Percentiles rank a stretch among this genome's conserved stretches.
Conservation (phyloP, 768 basidiomycete genomes). For the Leccinum broughii region DNA sequence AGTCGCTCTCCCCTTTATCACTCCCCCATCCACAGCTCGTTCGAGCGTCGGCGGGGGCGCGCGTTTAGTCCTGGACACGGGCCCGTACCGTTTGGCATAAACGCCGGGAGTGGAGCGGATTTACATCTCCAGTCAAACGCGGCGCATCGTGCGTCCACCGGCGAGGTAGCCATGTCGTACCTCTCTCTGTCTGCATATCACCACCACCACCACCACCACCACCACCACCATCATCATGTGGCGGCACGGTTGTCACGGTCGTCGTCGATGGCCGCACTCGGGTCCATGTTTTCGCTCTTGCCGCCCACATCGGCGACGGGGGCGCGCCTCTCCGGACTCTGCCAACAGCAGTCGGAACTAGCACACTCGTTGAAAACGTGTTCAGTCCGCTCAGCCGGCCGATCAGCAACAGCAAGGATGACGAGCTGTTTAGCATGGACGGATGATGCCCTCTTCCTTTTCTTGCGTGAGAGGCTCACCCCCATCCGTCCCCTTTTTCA, state of each 20-base stretch:
- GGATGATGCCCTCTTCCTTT: constrained; percentile 27
- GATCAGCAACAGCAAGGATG: constrained; percentile 48
- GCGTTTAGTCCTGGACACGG: constrained; percentile 35
- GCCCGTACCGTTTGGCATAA: constrained; percentile 32
- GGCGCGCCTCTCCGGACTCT: constrained; percentile 26
- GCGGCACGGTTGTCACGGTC: not conserved
- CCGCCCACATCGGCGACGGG: constrained; percentile 14
- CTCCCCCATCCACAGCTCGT: too few relatives aligned
- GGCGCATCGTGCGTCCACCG: constrained; percentile 11
- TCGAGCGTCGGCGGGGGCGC: constrained; percentile 22
- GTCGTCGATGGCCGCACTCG: too few relatives aligned
- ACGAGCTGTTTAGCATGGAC: constrained; percentile 76
- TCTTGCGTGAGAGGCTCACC: not conserved
- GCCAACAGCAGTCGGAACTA: constrained; percentile 32
- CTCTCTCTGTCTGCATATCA: constrained; percentile 28
- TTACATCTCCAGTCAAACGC: constrained; percentile 32
- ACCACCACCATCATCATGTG: constrained; percentile 22
- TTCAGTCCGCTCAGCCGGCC: constrained; percentile 65
- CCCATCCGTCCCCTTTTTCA: too few relatives aligned
- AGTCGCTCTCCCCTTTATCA: constrained; percentile 8
- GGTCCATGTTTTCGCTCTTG: constrained; percentile 52
- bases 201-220: constrained; percentile 20
- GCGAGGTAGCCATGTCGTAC: constrained; percentile 23
- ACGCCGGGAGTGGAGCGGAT: constrained; percentile 26
- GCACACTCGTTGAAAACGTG: constrained; percentile 34